These are phyloP conservation scores for Lunularia cruciata DNA, from an alignment of 225 moss, liverwort and hornwort genomes.

Conservation along the genomic window DNA sequence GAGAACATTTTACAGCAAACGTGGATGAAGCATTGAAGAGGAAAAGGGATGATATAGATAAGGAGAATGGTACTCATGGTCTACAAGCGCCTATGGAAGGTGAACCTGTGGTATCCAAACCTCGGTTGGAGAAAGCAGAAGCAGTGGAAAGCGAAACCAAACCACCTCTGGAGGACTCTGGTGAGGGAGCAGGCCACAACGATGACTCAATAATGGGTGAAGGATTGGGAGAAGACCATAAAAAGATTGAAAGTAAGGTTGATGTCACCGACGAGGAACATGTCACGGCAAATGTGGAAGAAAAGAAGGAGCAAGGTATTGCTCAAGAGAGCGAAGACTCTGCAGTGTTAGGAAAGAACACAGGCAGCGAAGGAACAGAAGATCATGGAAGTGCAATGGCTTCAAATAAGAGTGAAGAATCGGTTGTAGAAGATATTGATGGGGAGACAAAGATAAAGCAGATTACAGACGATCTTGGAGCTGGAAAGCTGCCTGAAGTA, in stretches of 20 bases:
- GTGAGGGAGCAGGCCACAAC: background rate
- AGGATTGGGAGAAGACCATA: background rate
- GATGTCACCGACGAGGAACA: background rate
- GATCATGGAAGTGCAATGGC: background rate
- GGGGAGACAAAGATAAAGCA: background rate
- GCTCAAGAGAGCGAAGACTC: background rate
- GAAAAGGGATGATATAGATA: background rate
- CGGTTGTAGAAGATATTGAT: background rate
- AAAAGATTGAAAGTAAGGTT: constrained; percentile 1
- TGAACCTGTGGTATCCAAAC: background rate
- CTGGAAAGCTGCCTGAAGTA: background rate
- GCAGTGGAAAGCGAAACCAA: background rate
- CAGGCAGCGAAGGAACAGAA: background rate
- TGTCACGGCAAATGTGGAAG: background rate
- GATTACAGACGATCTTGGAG: background rate
- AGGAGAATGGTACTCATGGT: background rate
- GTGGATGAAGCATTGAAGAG: background rate
- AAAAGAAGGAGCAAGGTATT: background rate
- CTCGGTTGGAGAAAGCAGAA: background rate
- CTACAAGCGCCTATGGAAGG: background rate
- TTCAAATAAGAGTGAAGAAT: background rate
- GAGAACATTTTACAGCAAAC: background rate
- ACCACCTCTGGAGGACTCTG: background rate
- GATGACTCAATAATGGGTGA: background rate
- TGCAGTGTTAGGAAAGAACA: background rate